These are phyloP conservation scores for Diaporthe longicolla DNA, from an alignment of 2,329 filamentous ascomycete species.

Conservation along the genomic window DNA sequence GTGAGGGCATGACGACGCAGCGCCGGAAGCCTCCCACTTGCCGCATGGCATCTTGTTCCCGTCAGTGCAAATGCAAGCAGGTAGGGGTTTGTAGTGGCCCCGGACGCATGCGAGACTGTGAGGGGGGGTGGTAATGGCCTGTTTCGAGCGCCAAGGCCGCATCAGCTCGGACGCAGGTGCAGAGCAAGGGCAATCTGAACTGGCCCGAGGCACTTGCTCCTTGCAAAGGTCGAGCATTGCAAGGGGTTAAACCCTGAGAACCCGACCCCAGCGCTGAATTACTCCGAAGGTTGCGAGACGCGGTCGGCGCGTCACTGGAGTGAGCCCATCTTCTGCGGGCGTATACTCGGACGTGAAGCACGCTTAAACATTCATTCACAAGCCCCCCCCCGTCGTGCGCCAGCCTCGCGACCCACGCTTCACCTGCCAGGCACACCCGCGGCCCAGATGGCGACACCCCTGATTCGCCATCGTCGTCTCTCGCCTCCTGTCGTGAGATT, in stretches of 20 bases:
- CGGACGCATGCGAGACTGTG: not conserved
- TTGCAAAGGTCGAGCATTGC: not conserved
- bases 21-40: conserved; percentile 19
- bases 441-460: not conserved
- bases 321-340: not conserved
- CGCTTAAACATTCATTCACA: not conserved
- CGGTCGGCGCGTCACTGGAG: conserved; percentile 33
- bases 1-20: conserved; percentile 21
- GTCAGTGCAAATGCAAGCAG: not conserved
- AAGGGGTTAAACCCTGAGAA: conserved; percentile 7
- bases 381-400: not conserved
- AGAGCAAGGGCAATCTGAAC: not conserved
- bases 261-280: not conserved
- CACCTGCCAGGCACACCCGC: too few relatives aligned
- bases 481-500: conserved; percentile 8
- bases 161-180: conserved; percentile 27
- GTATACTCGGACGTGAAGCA: not conserved
- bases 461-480: not conserved
- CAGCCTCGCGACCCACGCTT: not conserved
- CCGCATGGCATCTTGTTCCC: conserved; percentile 9
- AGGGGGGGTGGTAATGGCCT: conserved; percentile 24
- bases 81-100: conserved; percentile 3
- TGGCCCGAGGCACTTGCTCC: conserved; percentile 9
- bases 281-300: conserved; percentile 30
- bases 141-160: conserved; percentile 34